These are phyloP conservation scores for Pythium sukuiense DNA, from an alignment of 352 stramenopile genomes.

Conservation along the genomic window DNA sequence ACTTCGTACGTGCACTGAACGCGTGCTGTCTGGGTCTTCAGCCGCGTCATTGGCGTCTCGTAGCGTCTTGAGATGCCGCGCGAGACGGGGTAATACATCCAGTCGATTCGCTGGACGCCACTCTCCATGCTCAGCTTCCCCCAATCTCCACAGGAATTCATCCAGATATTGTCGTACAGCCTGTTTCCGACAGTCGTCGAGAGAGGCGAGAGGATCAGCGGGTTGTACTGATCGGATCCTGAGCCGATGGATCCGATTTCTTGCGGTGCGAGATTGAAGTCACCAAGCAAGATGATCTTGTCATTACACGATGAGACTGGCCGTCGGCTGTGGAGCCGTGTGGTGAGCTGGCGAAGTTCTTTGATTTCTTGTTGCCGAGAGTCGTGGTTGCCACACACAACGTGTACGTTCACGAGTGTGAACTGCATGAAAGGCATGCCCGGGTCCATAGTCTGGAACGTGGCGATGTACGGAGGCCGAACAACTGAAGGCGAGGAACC, in stretches of 20 bases:
- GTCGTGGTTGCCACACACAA: slow-evolving; percentile 21
- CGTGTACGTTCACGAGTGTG: slow-evolving; percentile 38
- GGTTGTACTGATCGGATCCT: slow-evolving; percentile 19
- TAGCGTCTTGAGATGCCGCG: slow-evolving; percentile 24
- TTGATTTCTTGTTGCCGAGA: slow-evolving; percentile 18
- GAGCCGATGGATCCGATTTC: slow-evolving; percentile 34
- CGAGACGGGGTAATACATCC: slow-evolving; percentile 49
- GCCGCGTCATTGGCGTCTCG: slow-evolving; percentile 9
- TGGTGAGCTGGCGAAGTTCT: slow-evolving; percentile 7
- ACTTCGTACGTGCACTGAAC: slow-evolving; percentile 51
- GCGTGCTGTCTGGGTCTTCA: slow-evolving; percentile 31
- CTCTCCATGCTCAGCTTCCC: slow-evolving; percentile 27
- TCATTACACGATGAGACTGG: background rate
- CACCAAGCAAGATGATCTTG: slow-evolving; percentile 54
- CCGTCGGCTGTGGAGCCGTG: background rate
- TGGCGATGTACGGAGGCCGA: slow-evolving; percentile 45
- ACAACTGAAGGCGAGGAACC: slow-evolving; percentile 23
- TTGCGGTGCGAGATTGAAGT: slow-evolving; percentile 67
- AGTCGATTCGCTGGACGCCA: slow-evolving; percentile 64
- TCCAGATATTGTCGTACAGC: slow-evolving; percentile 73
- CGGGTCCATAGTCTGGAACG: slow-evolving; percentile 33
- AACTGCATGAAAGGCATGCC: slow-evolving; percentile 30
- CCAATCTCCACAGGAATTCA: slow-evolving; percentile 25
- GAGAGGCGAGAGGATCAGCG: slow-evolving; percentile 50
- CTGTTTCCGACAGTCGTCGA: slow-evolving; percentile 57